Conservation (phyloP, 106 monocot species). For the Cymbidium sinense region DNA sequence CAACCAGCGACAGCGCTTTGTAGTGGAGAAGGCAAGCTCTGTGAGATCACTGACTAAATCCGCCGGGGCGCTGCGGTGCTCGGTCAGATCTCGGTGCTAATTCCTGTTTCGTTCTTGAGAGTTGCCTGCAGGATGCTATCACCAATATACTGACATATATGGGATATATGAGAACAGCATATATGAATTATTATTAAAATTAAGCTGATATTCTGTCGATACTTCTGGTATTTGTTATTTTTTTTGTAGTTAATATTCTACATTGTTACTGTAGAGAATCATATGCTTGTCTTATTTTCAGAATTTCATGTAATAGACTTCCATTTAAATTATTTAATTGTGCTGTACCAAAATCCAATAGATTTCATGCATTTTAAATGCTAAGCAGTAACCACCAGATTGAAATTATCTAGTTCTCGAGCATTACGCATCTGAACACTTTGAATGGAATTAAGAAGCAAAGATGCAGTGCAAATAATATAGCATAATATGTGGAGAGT, state of each 20-base stretch:
- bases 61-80: constrained; percentile 57
- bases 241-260: neutral
- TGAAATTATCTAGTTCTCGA: too few relatives aligned
- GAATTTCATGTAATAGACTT: neutral
- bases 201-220: neutral
- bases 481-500: too few relatives aligned
- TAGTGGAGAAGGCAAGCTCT: constrained; percentile 5
- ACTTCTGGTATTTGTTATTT: neutral
- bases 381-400: too few relatives aligned
- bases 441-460: too few relatives aligned
- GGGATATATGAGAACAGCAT: neutral
- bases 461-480: too few relatives aligned
- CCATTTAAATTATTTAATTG: neutral
- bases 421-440: too few relatives aligned
- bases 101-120: too few relatives aligned
- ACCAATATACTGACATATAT: neutral
- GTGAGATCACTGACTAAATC: constrained; percentile 41
- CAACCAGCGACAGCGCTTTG: constrained; percentile 35
- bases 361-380: too few relatives aligned
- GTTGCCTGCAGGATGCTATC: neutral
- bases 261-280: neutral
- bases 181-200: neutral
- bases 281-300: neutral
- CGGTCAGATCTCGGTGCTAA: constrained; percentile 39
- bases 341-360: neutral